A percentile compares a stretch with the other conserved stretches of the same genome.
Evolutionary conservation across 1,284 basidiomycete genomes (phyloP).

Genomic region (Trichosporon asahii): DNA sequence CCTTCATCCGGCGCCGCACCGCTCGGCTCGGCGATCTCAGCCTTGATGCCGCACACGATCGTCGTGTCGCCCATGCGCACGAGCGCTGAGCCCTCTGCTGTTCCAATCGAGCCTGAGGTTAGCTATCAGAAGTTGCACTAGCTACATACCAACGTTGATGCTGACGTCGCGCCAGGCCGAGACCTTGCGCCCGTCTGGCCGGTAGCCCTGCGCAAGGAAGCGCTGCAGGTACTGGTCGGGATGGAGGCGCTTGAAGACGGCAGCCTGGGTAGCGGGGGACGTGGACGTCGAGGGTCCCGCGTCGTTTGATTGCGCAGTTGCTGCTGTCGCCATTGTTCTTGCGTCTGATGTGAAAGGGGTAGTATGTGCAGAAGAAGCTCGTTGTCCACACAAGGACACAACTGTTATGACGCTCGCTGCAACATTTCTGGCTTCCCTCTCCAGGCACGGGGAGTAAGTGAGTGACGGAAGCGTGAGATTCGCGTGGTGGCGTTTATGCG

Average conservation of each 20-base stretch:
- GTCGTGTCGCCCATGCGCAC: constrained; percentile 87
- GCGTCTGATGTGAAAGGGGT: not conserved
- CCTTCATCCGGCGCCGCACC: constrained; percentile 69
- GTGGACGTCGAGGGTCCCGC: constrained; percentile 7
- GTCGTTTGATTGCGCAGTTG: not conserved
- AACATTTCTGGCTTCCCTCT: constrained; percentile 6
- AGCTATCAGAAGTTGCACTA: not conserved
- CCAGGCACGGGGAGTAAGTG: not conserved
- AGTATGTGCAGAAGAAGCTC: not conserved
- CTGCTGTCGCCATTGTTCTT: constrained; percentile 16
- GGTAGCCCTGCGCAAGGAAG: constrained; percentile 66
- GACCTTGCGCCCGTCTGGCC: constrained; percentile 70
- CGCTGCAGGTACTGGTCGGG: constrained; percentile 74
- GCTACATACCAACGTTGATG: constrained; percentile 65
- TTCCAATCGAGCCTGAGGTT: constrained; percentile 72
- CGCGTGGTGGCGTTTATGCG: constrained; percentile 8
- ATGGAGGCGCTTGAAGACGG: constrained; percentile 76
- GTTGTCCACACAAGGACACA: not conserved
- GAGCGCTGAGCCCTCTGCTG: constrained; percentile 83
- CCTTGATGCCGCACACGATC: constrained; percentile 87
- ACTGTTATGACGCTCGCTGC: constrained; percentile 4
- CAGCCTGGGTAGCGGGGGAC: constrained; percentile 50
- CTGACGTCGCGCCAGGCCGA: constrained; percentile 65
- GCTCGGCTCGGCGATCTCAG: constrained; percentile 86
- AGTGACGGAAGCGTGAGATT: not conserved